Evolutionary conservation across 1,284 basidiomycete genomes (phyloP).

Genomic region (Cryptococcus sp.): DNA sequence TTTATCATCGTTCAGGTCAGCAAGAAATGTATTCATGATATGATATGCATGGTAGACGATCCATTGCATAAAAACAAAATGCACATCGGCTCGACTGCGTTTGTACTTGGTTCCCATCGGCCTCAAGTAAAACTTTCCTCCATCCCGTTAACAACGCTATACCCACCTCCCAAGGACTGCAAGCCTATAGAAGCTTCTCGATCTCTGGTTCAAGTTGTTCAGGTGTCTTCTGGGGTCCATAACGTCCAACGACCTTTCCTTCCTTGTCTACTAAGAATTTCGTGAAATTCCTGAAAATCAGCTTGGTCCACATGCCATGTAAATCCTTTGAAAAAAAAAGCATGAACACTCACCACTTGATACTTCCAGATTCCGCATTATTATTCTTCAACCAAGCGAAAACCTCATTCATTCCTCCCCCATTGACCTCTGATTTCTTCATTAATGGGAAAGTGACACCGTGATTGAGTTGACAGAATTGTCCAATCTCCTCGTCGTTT

Average conservation of each 20-base stretch:
- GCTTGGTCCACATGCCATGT: neutral
- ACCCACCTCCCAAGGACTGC: no score
- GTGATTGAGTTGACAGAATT: conserved; percentile 58
- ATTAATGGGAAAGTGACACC: conserved; percentile 76
- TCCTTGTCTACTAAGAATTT: conserved; percentile 42
- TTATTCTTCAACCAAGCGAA: conserved; percentile 76
- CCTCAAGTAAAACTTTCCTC: no score
- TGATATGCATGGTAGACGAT: no score
- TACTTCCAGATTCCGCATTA: conserved; percentile 10
- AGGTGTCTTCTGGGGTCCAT: conserved; percentile 33
- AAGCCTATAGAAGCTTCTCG: conserved; percentile 28
- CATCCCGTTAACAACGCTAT: no score
- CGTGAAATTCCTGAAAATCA: conserved; percentile 37
- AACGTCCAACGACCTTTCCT: conserved; percentile 37
- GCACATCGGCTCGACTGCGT: no score
- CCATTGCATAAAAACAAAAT: no score
- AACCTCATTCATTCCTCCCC: conserved; percentile 68
- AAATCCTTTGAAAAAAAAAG: no score
- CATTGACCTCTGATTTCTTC: conserved; percentile 90
- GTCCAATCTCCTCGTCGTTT: conserved; percentile 61
- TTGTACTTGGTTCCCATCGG: no score
- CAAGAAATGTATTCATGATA: no score
- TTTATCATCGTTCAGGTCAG: no score
- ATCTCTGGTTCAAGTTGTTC: conserved; percentile 33
- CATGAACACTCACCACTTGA: conserved; percentile 47